Conservation (phyloP, 352 stramenopile species). For the Thraustochytrium sp. region DNA sequence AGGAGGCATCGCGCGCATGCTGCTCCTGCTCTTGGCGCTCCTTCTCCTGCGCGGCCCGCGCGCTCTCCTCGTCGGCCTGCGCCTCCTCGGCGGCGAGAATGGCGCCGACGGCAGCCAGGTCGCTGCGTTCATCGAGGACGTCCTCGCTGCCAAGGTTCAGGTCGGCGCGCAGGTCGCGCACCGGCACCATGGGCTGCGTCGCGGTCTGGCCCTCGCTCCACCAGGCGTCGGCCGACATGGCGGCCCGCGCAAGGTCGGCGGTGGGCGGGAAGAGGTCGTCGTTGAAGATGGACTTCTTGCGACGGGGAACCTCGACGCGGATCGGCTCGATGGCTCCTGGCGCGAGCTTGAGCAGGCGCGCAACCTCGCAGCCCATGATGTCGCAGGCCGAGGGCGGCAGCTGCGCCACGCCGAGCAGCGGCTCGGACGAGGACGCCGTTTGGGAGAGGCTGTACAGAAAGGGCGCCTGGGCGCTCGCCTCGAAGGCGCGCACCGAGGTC, state of each 20-base stretch:
- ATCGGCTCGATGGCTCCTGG: neutral
- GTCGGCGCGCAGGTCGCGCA: neutral
- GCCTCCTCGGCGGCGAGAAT: neutral
- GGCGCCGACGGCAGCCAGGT: neutral
- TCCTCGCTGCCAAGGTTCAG: neutral
- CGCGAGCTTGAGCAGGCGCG: neutral
- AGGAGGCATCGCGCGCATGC: neutral
- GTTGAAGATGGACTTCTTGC: slow-evolving; percentile 21
- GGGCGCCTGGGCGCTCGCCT: neutral
- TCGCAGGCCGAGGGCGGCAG: neutral
- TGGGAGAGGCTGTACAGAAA: slow-evolving; percentile 17
- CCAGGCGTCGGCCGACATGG: neutral
- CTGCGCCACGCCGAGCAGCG: neutral
- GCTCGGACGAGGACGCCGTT: neutral
- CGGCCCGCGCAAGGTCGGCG: neutral
- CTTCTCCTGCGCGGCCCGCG: neutral
- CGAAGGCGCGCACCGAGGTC: slow-evolving; percentile 21
- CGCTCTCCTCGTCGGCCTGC: neutral
- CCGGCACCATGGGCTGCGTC: neutral
- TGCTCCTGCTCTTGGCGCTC: neutral
- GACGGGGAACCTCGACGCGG: slow-evolving; percentile 19
- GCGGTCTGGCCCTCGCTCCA: neutral
- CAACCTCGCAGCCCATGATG: slow-evolving; percentile 20
- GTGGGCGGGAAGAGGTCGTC: slow-evolving; percentile 25
- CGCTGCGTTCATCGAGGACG: neutral